Evolutionary conservation across 257 asterid species (phyloP).

Genomic region (Solanum pinnatisectum): DNA sequence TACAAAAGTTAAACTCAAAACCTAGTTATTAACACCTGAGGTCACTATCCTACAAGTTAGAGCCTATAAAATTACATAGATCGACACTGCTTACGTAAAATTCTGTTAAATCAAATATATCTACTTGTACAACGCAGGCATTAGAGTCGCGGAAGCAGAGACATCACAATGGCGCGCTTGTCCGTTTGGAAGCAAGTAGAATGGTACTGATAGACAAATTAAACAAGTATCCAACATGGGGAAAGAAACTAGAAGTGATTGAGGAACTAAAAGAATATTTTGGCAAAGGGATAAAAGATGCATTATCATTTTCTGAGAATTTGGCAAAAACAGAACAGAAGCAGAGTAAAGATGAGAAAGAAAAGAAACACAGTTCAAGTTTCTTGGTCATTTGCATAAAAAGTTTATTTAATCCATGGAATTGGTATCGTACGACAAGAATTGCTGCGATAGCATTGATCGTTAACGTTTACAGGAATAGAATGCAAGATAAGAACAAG

Average conservation of each 20-base stretch:
- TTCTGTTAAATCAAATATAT: background rate
- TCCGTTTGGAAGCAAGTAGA: slow-evolving; percentile 33
- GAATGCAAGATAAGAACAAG: slow-evolving; percentile 1
- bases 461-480: slow-evolving; percentile 7
- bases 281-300: slow-evolving; percentile 11
- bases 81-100: background rate
- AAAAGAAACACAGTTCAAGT: background rate
- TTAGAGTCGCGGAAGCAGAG: slow-evolving; percentile 10
- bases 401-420: slow-evolving; percentile 12
- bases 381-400: slow-evolving; percentile 5
- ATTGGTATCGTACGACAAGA: slow-evolving; percentile 10
- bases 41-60: background rate
- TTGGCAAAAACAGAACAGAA: background rate
- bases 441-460: slow-evolving; percentile 25
- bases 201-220: slow-evolving; percentile 20
- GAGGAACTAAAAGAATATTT: slow-evolving; percentile 27
- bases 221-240: slow-evolving; percentile 14
- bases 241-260: slow-evolving; percentile 8
- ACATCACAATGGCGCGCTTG: slow-evolving; percentile 22
- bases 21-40: background rate
- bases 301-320: slow-evolving; percentile 10
- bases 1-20: background rate
- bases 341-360: background rate
- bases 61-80: background rate
- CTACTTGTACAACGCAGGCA: slow-evolving; percentile 12